A percentile compares a stretch with the other conserved stretches of the same genome.
These are phyloP conservation scores for Populus euphratica DNA, from an alignment of 345 rosid genomes.

Conservation along the genomic window DNA sequence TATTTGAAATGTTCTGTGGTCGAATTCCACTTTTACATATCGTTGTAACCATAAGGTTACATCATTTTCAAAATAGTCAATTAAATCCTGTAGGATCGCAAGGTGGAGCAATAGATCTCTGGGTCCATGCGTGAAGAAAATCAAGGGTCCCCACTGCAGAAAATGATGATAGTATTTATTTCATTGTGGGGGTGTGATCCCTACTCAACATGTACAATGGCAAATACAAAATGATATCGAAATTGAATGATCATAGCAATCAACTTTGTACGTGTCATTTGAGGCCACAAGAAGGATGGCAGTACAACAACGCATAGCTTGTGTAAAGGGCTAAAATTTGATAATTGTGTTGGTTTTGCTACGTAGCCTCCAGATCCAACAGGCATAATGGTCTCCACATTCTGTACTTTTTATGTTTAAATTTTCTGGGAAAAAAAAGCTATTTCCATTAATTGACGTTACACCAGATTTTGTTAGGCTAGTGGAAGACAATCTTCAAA, in stretches of 20 bases:
- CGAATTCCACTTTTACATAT: neutral
- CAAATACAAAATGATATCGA: slow-evolving; percentile 1
- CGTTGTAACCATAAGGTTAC: neutral
- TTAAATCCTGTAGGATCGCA: neutral
- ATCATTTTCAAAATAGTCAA: neutral
- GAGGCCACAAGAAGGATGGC: slow-evolving; percentile 18
- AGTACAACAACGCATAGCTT: neutral
- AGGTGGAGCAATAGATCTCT: neutral
- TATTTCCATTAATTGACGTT: neutral
- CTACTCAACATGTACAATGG: neutral
- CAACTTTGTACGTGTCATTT: slow-evolving; percentile 17
- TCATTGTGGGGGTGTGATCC: neutral
- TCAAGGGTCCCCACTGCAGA: slow-evolving; percentile 14
- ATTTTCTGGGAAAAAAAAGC: neutral
- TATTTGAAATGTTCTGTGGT: neutral
- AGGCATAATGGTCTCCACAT: neutral
- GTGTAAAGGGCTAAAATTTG: neutral
- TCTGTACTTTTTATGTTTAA: neutral
- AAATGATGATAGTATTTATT: neutral
- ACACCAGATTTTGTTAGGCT: neutral
- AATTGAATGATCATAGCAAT: slow-evolving; percentile 17
- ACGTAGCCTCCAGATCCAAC: neutral
- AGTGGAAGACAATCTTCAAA: neutral
- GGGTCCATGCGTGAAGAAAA: slow-evolving; percentile 9
- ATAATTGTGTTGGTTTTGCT: neutral